Percentiles rank a stretch among this genome's conserved stretches.
Evolutionary conservation across 805 yeast species (phyloP).

Genomic region (Candida tammaniensis): DNA sequence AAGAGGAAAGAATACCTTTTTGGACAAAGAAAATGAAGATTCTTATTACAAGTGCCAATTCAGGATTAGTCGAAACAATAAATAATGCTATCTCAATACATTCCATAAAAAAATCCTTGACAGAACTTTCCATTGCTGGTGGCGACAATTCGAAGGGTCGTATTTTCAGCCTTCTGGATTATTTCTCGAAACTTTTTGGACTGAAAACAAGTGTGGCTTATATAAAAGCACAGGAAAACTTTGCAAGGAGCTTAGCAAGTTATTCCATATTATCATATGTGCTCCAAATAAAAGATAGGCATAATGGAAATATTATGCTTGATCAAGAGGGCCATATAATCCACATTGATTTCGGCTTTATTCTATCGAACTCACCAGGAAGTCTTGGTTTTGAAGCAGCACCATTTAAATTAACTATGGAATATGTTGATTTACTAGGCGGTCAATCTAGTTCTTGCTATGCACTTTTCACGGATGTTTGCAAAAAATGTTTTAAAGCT

Average conservation of each 20-base stretch:
- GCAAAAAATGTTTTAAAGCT: slow-evolving; percentile 72
- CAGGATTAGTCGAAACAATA: slow-evolving; percentile 94
- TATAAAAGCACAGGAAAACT: slow-evolving; percentile 77
- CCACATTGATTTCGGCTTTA: slow-evolving; percentile 93
- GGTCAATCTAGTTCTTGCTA: slow-evolving; percentile 67
- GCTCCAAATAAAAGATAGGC: slow-evolving; percentile 92
- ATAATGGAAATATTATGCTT: slow-evolving; percentile 95
- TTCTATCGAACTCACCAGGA: slow-evolving; percentile 93
- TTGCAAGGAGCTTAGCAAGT: slow-evolving; percentile 83
- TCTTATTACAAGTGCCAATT: slow-evolving; percentile 80
- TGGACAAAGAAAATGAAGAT: slow-evolving; percentile 97
- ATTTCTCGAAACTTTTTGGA: slow-evolving; percentile 77
- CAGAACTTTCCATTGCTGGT: slow-evolving; percentile 60
- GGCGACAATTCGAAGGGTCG: slow-evolving; percentile 71
- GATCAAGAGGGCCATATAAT: slow-evolving; percentile 94
- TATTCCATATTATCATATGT: slow-evolving; percentile 89
- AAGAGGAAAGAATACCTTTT: slow-evolving; percentile 58
- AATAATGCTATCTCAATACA: slow-evolving; percentile 93
- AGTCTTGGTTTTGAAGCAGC: slow-evolving; percentile 97
- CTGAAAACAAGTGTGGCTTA: slow-evolving; percentile 50
- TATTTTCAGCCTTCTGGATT: slow-evolving; percentile 73
- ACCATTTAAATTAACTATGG: slow-evolving; percentile 88
- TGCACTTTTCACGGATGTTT: slow-evolving; percentile 55
- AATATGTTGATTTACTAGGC: slow-evolving; percentile 85
- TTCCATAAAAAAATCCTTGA: slow-evolving; percentile 88